Percentiles rank a stretch among this genome's conserved stretches.
Evolutionary conservation across 2,329 filamentous ascomycete species (phyloP).

Genomic region (Aspergillus melleus): DNA sequence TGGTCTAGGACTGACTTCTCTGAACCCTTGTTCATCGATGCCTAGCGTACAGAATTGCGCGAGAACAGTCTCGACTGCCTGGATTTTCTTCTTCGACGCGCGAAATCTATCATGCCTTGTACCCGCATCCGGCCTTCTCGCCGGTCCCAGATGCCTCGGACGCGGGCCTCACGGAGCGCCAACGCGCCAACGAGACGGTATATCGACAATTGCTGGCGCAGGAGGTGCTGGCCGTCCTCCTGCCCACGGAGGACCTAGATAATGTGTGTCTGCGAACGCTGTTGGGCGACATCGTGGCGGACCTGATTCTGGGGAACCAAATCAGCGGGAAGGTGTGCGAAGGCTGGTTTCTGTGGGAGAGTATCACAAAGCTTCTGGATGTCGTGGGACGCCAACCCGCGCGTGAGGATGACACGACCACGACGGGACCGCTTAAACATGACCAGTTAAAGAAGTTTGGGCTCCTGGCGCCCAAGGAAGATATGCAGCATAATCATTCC

Average conservation of each 20-base stretch:
- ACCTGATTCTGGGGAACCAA: slow-evolving; percentile 82
- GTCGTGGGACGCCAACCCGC: slow-evolving; percentile 36
- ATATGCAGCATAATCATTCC: slow-evolving; percentile 24
- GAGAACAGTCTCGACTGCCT: slow-evolving; percentile 57
- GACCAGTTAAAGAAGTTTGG: slow-evolving; percentile 59
- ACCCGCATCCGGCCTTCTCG: slow-evolving; percentile 75
- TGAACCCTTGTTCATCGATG: not conserved
- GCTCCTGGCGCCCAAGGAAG: slow-evolving; percentile 47
- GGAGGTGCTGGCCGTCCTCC: slow-evolving; percentile 74
- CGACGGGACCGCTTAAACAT: slow-evolving; percentile 29
- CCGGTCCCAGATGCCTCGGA: slow-evolving; percentile 66
- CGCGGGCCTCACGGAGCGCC: slow-evolving; percentile 55
- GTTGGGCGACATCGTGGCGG: slow-evolving; percentile 83
- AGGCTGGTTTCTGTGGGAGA: slow-evolving; percentile 86
- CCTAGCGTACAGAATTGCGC: slow-evolving; percentile 71
- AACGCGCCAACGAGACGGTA: slow-evolving; percentile 73
- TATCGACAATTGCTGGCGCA: slow-evolving; percentile 90
- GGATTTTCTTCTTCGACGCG: slow-evolving; percentile 64
- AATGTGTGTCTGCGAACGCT: slow-evolving; percentile 82
- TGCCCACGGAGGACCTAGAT: slow-evolving; percentile 89
- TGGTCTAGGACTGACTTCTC: slow-evolving; percentile 20
- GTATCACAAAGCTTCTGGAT: slow-evolving; percentile 69
- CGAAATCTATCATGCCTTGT: slow-evolving; percentile 78
- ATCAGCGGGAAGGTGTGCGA: slow-evolving; percentile 79
- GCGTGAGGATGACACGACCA: slow-evolving; percentile 25